These are phyloP conservation scores for Ogataea chonburiensis DNA, from an alignment of 805 yeast genomes.

Conservation along the genomic window DNA sequence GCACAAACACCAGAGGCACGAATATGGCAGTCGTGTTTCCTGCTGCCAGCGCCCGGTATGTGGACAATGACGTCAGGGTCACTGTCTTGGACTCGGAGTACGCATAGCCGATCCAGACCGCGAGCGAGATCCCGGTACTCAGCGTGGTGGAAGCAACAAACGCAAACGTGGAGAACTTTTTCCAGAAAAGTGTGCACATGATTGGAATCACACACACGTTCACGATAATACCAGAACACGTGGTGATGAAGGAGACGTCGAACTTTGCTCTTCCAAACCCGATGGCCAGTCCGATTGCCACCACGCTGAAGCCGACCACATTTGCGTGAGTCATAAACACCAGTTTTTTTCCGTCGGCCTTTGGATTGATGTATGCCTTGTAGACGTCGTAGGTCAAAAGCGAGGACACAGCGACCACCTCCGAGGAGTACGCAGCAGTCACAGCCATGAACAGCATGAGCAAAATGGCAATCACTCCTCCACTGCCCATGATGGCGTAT, in stretches of 20 bases:
- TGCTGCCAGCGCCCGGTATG: conserved; percentile 52
- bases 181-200: conserved; percentile 46
- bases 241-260: conserved; percentile 53
- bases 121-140: conserved; percentile 46
- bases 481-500: conserved; percentile 48
- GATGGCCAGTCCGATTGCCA: conserved; percentile 49
- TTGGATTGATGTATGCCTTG: conserved; percentile 49
- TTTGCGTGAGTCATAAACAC: conserved; percentile 45
- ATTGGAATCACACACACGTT: conserved; percentile 56
- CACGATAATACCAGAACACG: conserved; percentile 50
- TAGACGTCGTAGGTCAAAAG: conserved; percentile 50
- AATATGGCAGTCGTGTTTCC: conserved; percentile 58
- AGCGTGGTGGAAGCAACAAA: conserved; percentile 44
- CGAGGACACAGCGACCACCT: conserved; percentile 51
- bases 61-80: conserved; percentile 39
- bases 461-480: conserved; percentile 49
- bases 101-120: conserved; percentile 40
- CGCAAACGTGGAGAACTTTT: conserved; percentile 44
- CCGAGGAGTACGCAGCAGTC: conserved; percentile 57
- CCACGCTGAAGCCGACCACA: conserved; percentile 43
- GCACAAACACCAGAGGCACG: conserved; percentile 46
- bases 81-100: conserved; percentile 29
- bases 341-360: conserved; percentile 47
- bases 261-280: conserved; percentile 51
- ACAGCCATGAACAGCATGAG: conserved; percentile 51